phyloP scores from a whole-genome alignment of 805 yeast genomes.

The Candida ascalaphidarum region DNA sequence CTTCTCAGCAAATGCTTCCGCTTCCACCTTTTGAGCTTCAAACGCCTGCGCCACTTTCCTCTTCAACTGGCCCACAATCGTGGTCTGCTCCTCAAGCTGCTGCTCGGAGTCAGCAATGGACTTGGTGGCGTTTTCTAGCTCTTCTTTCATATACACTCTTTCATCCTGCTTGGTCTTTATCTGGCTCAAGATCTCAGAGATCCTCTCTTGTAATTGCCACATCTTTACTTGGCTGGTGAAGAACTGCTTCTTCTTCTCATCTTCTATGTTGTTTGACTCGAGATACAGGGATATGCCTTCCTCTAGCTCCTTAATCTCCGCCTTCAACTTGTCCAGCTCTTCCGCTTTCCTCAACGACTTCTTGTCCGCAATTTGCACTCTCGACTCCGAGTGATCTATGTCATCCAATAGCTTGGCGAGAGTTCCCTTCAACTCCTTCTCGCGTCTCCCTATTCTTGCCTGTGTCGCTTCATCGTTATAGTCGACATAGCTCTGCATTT shows the following conservation, averaged over 20 bases:
- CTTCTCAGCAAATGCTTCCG: slow-evolving; percentile 11
- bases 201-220: slow-evolving; percentile 37
- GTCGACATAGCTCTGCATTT: slow-evolving; percentile 19
- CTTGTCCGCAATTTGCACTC: slow-evolving; percentile 26
- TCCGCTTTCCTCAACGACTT: slow-evolving; percentile 19
- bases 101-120: slow-evolving; percentile 39
- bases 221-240: slow-evolving; percentile 31
- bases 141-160: slow-evolving; percentile 52
- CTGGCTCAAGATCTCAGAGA: slow-evolving; percentile 34
- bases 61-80: slow-evolving; percentile 8
- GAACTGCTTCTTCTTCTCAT: slow-evolving; percentile 10
- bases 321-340: slow-evolving; percentile 20
- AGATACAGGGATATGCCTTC: no score
- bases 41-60: slow-evolving; percentile 11
- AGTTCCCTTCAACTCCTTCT: slow-evolving; percentile 35
- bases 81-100: slow-evolving; percentile 15
- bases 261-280: slow-evolving; percentile 7
- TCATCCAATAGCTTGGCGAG: slow-evolving; percentile 38
- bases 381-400: slow-evolving; percentile 29
- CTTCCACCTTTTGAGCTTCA: slow-evolving; percentile 13
- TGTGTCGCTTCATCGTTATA: slow-evolving; percentile 35
- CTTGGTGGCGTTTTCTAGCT: slow-evolving; percentile 43
- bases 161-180: slow-evolving; percentile 47
- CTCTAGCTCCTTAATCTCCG: slow-evolving; percentile 17
- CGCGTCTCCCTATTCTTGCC: slow-evolving; percentile 33